Evolutionary conservation across 2,329 filamentous ascomycete species (phyloP).

Genomic region (Calonectria ilicicola): DNA sequence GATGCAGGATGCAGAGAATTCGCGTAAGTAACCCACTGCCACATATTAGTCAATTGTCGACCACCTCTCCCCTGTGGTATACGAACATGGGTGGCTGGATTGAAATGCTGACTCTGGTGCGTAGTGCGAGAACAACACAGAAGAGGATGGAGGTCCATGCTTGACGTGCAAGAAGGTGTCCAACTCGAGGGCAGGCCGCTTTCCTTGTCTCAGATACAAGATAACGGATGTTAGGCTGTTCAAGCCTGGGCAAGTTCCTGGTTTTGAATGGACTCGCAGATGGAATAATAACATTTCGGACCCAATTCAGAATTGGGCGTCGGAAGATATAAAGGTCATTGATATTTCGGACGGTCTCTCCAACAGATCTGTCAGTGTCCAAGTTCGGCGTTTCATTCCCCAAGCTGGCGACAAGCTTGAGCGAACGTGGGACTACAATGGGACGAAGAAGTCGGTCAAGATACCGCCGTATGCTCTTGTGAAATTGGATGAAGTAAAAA

Average conservation of each 20-base stretch:
- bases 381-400: slow-evolving; percentile 66
- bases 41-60: background rate
- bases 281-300: slow-evolving; percentile 68
- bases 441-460: slow-evolving; percentile 58
- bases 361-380: slow-evolving; percentile 58
- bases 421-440: slow-evolving; percentile 64
- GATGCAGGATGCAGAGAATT: slow-evolving; percentile 72
- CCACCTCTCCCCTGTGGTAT: background rate
- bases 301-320: slow-evolving; percentile 68
- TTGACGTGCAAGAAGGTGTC: slow-evolving; percentile 65
- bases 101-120: slow-evolving; percentile 20
- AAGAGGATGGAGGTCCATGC: slow-evolving; percentile 61
- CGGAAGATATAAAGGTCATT: slow-evolving; percentile 62
- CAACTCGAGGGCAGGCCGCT: slow-evolving; percentile 62
- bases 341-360: slow-evolving; percentile 67
- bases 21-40: slow-evolving; percentile 58
- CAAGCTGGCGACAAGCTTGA: slow-evolving; percentile 66
- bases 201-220: slow-evolving; percentile 71
- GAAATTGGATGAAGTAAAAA: slow-evolving; percentile 63
- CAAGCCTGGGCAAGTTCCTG: slow-evolving; percentile 69
- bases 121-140: slow-evolving; percentile 65
- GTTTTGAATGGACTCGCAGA: slow-evolving; percentile 69
- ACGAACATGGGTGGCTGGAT: background rate
- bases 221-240: slow-evolving; percentile 69
- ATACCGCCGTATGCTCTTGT: slow-evolving; percentile 69